Evolutionary conservation across 2,329 filamentous ascomycete genomes (phyloP).

Genomic region (Leptographium lundbergii): DNA sequence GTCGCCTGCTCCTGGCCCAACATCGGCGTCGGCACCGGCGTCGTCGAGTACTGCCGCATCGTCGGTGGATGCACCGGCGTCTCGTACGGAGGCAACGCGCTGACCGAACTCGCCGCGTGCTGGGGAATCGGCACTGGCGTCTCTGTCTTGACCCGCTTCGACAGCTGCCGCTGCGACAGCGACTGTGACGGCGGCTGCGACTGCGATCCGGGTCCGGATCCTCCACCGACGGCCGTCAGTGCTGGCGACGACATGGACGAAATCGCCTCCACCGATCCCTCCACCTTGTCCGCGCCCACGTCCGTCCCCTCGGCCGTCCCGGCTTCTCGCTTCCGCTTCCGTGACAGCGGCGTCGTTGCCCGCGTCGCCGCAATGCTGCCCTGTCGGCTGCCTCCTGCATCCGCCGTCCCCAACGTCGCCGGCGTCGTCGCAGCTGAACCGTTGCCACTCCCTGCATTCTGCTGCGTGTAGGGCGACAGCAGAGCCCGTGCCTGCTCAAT

Average conservation of each 20-base stretch:
- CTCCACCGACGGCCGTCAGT: slow-evolving; percentile 1
- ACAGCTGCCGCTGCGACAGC: slow-evolving; percentile 12
- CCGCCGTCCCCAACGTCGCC: background rate
- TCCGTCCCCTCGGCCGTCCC: slow-evolving; percentile 15
- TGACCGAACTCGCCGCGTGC: slow-evolving; percentile 8
- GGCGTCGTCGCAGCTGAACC: too few species aligned
- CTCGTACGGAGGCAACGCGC: slow-evolving; percentile 13
- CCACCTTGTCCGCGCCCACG: slow-evolving; percentile 9
- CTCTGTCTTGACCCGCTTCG: slow-evolving; percentile 25
- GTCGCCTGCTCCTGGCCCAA: slow-evolving; percentile 9
- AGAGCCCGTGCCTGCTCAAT: slow-evolving; percentile 17
- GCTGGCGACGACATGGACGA: background rate
- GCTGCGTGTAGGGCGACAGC: slow-evolving; percentile 13
- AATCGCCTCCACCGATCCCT: background rate
- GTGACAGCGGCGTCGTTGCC: background rate
- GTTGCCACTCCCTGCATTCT: background rate
- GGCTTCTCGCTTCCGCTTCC: slow-evolving; percentile 24
- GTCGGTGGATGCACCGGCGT: slow-evolving; percentile 12
- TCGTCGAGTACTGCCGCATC: slow-evolving; percentile 13
- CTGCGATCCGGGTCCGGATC: too few species aligned
- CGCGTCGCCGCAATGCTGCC: background rate
- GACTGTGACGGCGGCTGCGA: background rate
- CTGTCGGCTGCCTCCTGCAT: background rate
- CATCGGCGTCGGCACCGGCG: slow-evolving; percentile 21
- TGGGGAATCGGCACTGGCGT: slow-evolving; percentile 25